A percentile compares a stretch with the other conserved stretches of the same genome.
Evolutionary conservation across 305 asterid species (phyloP).

Genomic region (Fraxinus sp.): DNA sequence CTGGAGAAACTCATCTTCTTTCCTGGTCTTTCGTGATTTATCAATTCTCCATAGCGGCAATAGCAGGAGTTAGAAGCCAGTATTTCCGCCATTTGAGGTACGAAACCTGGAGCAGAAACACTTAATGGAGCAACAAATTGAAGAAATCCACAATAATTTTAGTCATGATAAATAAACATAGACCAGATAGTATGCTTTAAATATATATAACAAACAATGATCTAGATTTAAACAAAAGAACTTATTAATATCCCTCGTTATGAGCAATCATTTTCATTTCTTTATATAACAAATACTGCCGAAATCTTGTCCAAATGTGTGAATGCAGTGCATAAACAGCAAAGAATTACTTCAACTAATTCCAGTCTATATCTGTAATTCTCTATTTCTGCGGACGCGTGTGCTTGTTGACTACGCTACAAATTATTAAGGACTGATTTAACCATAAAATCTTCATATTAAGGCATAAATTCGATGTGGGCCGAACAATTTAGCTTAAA

Average conservation of each 20-base stretch:
- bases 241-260: not conserved
- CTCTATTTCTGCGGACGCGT: not conserved
- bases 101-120: constrained; percentile 33
- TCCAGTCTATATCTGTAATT: not conserved
- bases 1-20: constrained; percentile 51
- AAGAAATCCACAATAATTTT: constrained; percentile 5
- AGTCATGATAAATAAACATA: not conserved
- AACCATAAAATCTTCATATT: not conserved
- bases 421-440: not conserved
- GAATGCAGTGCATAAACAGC: not conserved
- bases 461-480: not conserved
- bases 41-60: constrained; percentile 49
- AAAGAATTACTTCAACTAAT: not conserved
- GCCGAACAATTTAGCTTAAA: not conserved
- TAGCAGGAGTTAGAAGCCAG: constrained; percentile 68
- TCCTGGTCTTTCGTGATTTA: constrained; percentile 36
- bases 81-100: constrained; percentile 55
- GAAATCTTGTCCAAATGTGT: not conserved
- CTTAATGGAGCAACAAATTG: constrained; percentile 1
- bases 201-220: not conserved
- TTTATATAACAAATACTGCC: not conserved
- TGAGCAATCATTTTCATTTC: not conserved
- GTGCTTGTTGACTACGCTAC: not conserved
- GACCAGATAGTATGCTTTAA: not conserved
- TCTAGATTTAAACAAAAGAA: not conserved